phyloP scores from a whole-genome alignment of 106 monocot genomes.

The Dendrobium chrysotoxum region DNA sequence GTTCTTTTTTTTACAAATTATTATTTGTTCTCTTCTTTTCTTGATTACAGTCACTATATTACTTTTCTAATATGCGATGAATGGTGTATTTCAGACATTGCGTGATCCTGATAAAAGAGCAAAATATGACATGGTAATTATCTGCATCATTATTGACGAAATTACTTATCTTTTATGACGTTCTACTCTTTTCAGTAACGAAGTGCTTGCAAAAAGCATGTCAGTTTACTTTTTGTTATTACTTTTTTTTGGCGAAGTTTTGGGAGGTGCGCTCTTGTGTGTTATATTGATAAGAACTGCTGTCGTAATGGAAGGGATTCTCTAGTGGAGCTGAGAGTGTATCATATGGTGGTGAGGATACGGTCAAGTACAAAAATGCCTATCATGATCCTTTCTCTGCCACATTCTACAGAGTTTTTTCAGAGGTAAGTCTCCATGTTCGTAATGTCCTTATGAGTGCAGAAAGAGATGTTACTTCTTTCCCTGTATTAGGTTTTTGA shows the following conservation, averaged over 20 bases:
- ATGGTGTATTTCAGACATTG: slow-evolving; percentile 54
- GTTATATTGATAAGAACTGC: slow-evolving; percentile 10
- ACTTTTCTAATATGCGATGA: slow-evolving; percentile 10
- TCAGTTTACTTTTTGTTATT: slow-evolving; percentile 1
- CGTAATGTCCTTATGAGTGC: slow-evolving; percentile 4
- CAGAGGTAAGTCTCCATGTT: slow-evolving; percentile 54
- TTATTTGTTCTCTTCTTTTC: slow-evolving; percentile 3
- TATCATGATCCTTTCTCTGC: slow-evolving; percentile 68
- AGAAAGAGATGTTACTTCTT: slow-evolving; percentile 3
- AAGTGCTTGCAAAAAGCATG: background rate
- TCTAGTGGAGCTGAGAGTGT: slow-evolving; percentile 33
- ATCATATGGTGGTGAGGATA: slow-evolving; percentile 32
- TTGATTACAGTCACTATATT: background rate
- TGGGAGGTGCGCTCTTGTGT: background rate
- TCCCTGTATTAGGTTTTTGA: slow-evolving; percentile 70
- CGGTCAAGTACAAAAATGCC: slow-evolving; percentile 15
- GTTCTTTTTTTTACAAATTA: slow-evolving; percentile 17
- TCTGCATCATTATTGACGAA: background rate
- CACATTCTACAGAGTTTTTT: slow-evolving; percentile 82
- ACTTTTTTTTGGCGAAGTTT: background rate
- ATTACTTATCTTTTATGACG: background rate
- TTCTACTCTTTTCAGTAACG: background rate
- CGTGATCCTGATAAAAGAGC: slow-evolving; percentile 74
- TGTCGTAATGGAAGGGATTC: slow-evolving; percentile 28
- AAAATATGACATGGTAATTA: slow-evolving; percentile 74